Conservation (phyloP, 495 filamentous ascomycete species). For the Sordaria brevicollis region DNA sequence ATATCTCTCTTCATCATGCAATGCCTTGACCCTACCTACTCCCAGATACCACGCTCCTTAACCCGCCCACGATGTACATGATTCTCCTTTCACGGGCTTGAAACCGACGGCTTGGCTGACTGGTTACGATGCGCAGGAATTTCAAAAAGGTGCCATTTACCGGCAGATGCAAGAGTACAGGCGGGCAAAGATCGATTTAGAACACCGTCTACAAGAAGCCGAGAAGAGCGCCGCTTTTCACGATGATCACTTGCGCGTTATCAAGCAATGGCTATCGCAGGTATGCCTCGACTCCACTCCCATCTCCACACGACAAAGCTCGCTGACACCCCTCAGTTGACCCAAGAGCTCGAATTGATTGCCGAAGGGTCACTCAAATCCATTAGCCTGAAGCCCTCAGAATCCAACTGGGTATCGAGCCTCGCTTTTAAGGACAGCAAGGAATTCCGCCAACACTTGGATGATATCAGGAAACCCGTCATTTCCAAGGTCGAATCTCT, state of each 20-base stretch:
- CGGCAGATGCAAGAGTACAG: slow-evolving; percentile 98
- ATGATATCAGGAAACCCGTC: slow-evolving; percentile 39
- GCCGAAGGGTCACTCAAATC: slow-evolving; percentile 40
- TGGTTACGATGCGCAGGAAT: slow-evolving; percentile 48
- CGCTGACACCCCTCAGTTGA: slow-evolving; percentile 46
- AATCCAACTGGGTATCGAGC: slow-evolving; percentile 45
- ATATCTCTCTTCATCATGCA: slow-evolving; percentile 13
- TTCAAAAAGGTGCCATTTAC: slow-evolving; percentile 94
- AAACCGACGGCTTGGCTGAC: slow-evolving; percentile 24
- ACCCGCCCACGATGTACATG: slow-evolving; percentile 18
- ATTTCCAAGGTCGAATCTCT: slow-evolving; percentile 32
- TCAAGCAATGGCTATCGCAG: slow-evolving; percentile 89
- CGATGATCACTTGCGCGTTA: slow-evolving; percentile 80
- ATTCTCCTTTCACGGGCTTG: slow-evolving; percentile 11
- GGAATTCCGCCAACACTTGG: slow-evolving; percentile 70
- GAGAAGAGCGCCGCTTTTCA: slow-evolving; percentile 66
- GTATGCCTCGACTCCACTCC: slow-evolving; percentile 38
- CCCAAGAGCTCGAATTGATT: slow-evolving; percentile 76
- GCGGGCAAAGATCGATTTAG: slow-evolving; percentile 69
- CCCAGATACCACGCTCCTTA: slow-evolving; percentile 10
- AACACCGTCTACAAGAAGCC: slow-evolving; percentile 63
- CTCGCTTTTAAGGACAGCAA: slow-evolving; percentile 55
- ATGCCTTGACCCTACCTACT: slow-evolving; percentile 9
- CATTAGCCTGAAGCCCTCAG: slow-evolving; percentile 28
- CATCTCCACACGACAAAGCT: slow-evolving; percentile 11